Percentiles rank a stretch among this genome's conserved stretches.
Conservation (phyloP, 306 rosid species). For the Prunus salicina region DNA sequence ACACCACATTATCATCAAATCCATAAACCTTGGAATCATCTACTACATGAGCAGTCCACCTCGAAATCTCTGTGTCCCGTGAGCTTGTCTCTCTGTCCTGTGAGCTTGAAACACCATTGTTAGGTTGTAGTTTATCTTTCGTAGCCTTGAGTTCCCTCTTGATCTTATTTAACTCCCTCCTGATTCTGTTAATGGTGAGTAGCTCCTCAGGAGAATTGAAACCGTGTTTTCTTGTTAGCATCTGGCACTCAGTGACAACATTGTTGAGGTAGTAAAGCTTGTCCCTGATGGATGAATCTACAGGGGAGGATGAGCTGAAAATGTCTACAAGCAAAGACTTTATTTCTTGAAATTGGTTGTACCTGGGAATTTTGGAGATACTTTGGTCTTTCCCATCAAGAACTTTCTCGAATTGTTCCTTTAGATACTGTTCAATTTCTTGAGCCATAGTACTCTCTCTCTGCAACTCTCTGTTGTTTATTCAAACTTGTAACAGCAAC, state of each 20-base stretch:
- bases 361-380: not conserved
- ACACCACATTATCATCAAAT: conserved; percentile 11
- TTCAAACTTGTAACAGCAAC: not conserved
- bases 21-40: conserved; percentile 15
- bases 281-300: conserved; percentile 7
- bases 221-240: not conserved
- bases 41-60: not conserved
- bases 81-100: not conserved
- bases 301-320: not conserved
- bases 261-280: conserved; percentile 11
- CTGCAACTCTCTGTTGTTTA: not conserved
- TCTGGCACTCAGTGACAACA: conserved; percentile 11
- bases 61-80: not conserved
- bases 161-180: not conserved
- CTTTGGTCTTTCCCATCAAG: not conserved
- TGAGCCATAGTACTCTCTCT: conserved; percentile 1
- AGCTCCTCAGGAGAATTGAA: not conserved
- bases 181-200: not conserved
- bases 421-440: conserved; percentile 13
- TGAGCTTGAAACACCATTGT: not conserved
- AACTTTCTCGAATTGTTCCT: not conserved
- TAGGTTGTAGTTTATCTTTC: not conserved
- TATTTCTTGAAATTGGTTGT: conserved; percentile 7
- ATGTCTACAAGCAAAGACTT: not conserved
- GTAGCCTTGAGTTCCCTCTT: not conserved